phyloP scores from a whole-genome alignment of 805 yeast species.

The Saturnispora bothae region DNA sequence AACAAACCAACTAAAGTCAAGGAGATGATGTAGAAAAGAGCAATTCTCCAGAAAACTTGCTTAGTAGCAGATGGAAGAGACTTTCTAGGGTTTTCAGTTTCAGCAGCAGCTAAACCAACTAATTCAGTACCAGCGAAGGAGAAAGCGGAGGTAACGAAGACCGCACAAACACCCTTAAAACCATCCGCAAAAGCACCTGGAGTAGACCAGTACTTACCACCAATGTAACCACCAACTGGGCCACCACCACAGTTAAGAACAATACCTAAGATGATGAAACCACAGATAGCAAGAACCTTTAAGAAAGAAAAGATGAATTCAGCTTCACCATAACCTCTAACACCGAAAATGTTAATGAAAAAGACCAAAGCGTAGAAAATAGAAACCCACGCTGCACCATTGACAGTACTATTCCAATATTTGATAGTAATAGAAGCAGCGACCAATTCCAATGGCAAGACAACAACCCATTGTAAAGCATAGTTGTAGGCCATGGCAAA shows the following conservation, averaged over 20 bases:
- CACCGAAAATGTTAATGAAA: conserved; percentile 48
- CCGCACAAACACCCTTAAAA: conserved; percentile 57
- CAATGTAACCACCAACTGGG: conserved; percentile 46
- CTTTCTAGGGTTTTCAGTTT: conserved; percentile 50
- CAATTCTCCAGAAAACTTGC: conserved; percentile 55
- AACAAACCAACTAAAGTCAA: conserved; percentile 45
- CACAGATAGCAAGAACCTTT: conserved; percentile 48
- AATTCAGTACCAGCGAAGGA: conserved; percentile 61
- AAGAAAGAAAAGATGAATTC: conserved; percentile 46
- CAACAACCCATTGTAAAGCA: conserved; percentile 44
- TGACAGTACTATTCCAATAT: conserved; percentile 35
- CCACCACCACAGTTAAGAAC: conserved; percentile 57
- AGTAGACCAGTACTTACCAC: conserved; percentile 46
- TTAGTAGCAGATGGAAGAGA: conserved; percentile 55
- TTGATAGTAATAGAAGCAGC: conserved; percentile 43
- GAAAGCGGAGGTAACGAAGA: conserved; percentile 51
- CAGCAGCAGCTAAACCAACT: conserved; percentile 57
- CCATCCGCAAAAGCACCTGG: conserved; percentile 49
- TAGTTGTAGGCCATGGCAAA: conserved; percentile 55
- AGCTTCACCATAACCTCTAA: conserved; percentile 59
- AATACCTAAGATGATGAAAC: conserved; percentile 47
- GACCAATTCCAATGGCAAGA: conserved; percentile 44
- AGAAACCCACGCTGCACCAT: conserved; percentile 47
- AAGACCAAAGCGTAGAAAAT: conserved; percentile 44
- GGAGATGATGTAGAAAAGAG: conserved; percentile 46